Conservation (phyloP, 768 basidiomycete genomes). For the Hericium erinaceus region DNA sequence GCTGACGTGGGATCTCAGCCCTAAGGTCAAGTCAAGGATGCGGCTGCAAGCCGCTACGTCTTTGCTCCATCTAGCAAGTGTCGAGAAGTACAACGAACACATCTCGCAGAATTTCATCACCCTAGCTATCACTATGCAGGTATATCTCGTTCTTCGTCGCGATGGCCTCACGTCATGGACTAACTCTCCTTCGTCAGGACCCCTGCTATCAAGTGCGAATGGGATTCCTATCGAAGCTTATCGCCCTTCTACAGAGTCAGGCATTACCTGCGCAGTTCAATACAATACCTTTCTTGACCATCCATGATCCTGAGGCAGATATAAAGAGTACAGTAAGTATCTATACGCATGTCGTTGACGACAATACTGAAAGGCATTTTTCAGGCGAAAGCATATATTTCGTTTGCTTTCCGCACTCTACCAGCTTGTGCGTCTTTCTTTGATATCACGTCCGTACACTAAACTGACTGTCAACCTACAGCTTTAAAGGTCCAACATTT, state of each 20-base stretch:
- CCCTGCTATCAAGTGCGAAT: constrained; percentile 81
- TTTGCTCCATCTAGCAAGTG: constrained; percentile 64
- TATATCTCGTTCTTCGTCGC: constrained; percentile 22
- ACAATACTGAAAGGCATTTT: background rate
- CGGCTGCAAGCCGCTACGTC: constrained; percentile 77
- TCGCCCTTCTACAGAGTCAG: constrained; percentile 49
- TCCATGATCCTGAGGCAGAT: constrained; percentile 86
- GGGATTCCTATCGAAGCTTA: constrained; percentile 66
- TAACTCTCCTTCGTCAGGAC: constrained; percentile 44
- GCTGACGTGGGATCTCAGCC: constrained; percentile 25
- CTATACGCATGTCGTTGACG: background rate
- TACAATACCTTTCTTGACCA: constrained; percentile 77
- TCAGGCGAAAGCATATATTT: constrained; percentile 7
- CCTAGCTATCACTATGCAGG: constrained; percentile 71
- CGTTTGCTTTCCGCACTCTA: constrained; percentile 10
- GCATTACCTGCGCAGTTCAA: constrained; percentile 70
- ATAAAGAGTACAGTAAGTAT: constrained; percentile 52
- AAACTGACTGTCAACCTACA: constrained; percentile 15
- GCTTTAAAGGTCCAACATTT: constrained; percentile 55
- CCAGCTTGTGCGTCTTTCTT: constrained; percentile 4
- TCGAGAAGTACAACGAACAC: constrained; percentile 45
- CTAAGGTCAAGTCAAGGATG: constrained; percentile 63
- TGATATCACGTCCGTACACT: constrained; percentile 28
- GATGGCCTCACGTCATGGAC: background rate
- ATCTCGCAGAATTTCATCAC: constrained; percentile 55